Evolutionary conservation across 805 yeast genomes (phyloP).

Genomic region (Saccharomyces jurei): DNA sequence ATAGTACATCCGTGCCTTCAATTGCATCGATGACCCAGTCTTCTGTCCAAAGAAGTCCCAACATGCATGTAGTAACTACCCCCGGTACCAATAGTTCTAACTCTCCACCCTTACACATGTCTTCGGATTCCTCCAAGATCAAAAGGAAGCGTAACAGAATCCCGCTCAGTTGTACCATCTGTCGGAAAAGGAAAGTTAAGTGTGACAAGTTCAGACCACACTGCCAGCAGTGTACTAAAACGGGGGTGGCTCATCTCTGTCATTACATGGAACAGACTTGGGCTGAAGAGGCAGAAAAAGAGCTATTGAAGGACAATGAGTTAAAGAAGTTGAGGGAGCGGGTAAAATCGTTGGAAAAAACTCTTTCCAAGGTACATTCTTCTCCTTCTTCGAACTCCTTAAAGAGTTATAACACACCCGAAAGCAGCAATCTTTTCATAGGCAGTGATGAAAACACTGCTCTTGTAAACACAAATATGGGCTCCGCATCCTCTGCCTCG

Average conservation of each 20-base stretch:
- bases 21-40: background rate
- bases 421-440: conserved; percentile 7
- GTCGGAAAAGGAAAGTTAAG: conserved; percentile 44
- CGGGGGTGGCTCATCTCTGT: conserved; percentile 51
- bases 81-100: background rate
- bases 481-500: conserved; percentile 1
- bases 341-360: conserved; percentile 43
- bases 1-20: background rate
- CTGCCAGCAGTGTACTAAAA: conserved; percentile 48
- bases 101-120: background rate
- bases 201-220: conserved; percentile 47
- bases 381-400: conserved; percentile 4
- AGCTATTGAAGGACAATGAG: conserved; percentile 40
- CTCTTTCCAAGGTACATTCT: conserved; percentile 30
- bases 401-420: conserved; percentile 16
- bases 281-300: conserved; percentile 44
- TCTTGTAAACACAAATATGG: conserved; percentile 1
- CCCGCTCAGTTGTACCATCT: conserved; percentile 40
- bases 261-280: conserved; percentile 53
- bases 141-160: conserved; percentile 40
- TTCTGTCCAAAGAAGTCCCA: background rate
- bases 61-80: background rate
- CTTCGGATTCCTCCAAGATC: conserved; percentile 8
- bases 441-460: conserved; percentile 2
- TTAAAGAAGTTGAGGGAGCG: conserved; percentile 48